Base-by-base conservation (phyloP, 306 rosid species). In the Trichosanthes cucumerina region DNA sequence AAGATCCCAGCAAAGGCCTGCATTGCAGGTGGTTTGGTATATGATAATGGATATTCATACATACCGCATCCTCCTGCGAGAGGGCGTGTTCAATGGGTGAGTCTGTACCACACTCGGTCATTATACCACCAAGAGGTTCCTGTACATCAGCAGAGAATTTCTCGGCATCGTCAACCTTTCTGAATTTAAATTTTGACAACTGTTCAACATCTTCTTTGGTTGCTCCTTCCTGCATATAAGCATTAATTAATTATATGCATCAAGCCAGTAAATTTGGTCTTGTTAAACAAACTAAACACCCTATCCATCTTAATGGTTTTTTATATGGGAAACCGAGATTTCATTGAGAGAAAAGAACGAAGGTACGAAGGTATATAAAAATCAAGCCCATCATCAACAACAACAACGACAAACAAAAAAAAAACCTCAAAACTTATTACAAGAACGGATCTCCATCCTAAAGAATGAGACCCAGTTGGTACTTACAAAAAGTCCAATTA, bases 201-300 rank as follows among this genome's bases (percentile, higher is more conserved):
- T 92, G 93, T 39, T 94, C 98, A 80, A 92, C 84, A 72, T 94
- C 98, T 85, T 94, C 97, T 86, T 91, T 92, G 75, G 98, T 87
- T 82, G 98, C 97, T 11, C 98, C 98, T 85, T 94, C 98, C 98
- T 94, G 91, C 64, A 85, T 82, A 65, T 69, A 73, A 64, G 79
- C 77, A 79, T 80, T 28, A 28, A 28, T 28, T 28, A 81, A 46
- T 62, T 9, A 72, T 57, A 57, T 21, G 15, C 69, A 76, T 56
- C 33, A 16, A 34, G 38, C 13, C 34, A 58, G 47, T 76, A 41
- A 36, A 38, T 38, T 76, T 41, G 13, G 16, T 16, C 24, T 54
- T 38, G 72, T 26, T 28, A 26, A 59, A 58, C 52, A 24, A 33
- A 77, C 15, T 59, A 77, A 43, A 60, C n/a, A 46, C 74, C 71